These are phyloP conservation scores for Penicillium expansum DNA, from an alignment of 2,329 filamentous ascomycete species.

Conservation along the genomic window DNA sequence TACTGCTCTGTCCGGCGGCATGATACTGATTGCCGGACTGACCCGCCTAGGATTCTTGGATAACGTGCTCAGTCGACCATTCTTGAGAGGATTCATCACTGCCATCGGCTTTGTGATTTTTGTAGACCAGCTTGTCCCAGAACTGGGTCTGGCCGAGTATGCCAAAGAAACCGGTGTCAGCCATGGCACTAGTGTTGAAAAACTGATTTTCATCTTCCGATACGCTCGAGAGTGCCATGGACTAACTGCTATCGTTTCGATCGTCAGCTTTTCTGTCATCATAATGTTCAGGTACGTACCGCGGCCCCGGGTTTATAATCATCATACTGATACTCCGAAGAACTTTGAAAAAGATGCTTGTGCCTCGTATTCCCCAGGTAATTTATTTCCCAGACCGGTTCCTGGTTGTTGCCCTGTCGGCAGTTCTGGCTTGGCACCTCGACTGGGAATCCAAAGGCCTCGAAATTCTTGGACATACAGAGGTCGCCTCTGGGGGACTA, in stretches of 20 bases:
- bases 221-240: slow-evolving; percentile 66
- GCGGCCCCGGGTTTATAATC: background rate
- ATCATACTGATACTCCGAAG: slow-evolving; percentile 45
- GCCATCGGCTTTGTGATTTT: slow-evolving; percentile 96
- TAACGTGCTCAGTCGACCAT: slow-evolving; percentile 88
- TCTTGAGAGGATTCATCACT: slow-evolving; percentile 92
- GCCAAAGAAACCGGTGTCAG: slow-evolving; percentile 63
- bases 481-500: slow-evolving; percentile 65
- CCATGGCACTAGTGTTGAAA: slow-evolving; percentile 83
- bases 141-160: slow-evolving; percentile 70
- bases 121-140: slow-evolving; percentile 89
- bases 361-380: slow-evolving; percentile 73
- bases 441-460: slow-evolving; percentile 78
- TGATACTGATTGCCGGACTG: slow-evolving; percentile 82
- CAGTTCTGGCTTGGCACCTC: slow-evolving; percentile 72
- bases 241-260: slow-evolving; percentile 73
- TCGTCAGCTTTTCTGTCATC: slow-evolving; percentile 78
- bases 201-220: slow-evolving; percentile 72
- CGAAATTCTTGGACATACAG: slow-evolving; percentile 76
- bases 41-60: slow-evolving; percentile 88
- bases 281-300: slow-evolving; percentile 75
- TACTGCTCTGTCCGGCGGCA: slow-evolving; percentile 80
- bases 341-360: slow-evolving; percentile 75
- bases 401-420: slow-evolving; percentile 79
- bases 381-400: slow-evolving; percentile 93